Evolutionary conservation across 129 eudicot species (phyloP).

Genomic region (Sambucus nigra): DNA sequence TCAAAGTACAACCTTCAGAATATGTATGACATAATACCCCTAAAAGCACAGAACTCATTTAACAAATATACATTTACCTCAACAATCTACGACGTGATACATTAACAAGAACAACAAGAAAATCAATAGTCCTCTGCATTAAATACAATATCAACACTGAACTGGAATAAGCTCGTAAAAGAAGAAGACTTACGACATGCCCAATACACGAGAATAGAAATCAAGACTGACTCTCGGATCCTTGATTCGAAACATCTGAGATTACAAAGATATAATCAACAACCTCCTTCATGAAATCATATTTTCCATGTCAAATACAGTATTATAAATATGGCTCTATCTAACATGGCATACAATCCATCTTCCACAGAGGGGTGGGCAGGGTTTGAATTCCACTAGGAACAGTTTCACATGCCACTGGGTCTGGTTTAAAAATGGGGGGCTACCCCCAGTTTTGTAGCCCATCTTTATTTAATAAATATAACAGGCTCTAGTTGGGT

Average conservation of each 20-base stretch:
- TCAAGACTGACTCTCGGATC: constrained; percentile 84
- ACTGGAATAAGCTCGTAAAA: background rate
- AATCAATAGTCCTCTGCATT: background rate
- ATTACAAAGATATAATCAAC: constrained; percentile 9
- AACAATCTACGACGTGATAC: background rate
- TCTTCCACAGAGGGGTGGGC: background rate
- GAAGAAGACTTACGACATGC: constrained; percentile 85
- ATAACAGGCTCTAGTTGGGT: too few relatives aligned
- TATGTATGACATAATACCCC: too few relatives aligned
- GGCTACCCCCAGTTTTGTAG: too few relatives aligned
- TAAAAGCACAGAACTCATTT: too few relatives aligned
- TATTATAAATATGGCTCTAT: background rate
- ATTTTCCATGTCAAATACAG: background rate
- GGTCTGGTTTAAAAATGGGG: too few relatives aligned
- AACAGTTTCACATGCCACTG: too few relatives aligned
- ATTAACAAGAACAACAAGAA: background rate
- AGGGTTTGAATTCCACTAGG: too few relatives aligned
- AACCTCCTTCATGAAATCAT: background rate
- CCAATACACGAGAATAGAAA: constrained; percentile 74
- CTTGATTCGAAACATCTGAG: constrained; percentile 91
- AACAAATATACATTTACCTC: background rate
- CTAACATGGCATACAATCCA: background rate
- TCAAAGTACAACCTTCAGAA: background rate
- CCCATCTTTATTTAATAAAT: too few relatives aligned
- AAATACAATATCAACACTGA: background rate